Evolutionary conservation across 805 yeast genomes (phyloP).

Genomic region (Tetrapisispora nanseiensis): DNA sequence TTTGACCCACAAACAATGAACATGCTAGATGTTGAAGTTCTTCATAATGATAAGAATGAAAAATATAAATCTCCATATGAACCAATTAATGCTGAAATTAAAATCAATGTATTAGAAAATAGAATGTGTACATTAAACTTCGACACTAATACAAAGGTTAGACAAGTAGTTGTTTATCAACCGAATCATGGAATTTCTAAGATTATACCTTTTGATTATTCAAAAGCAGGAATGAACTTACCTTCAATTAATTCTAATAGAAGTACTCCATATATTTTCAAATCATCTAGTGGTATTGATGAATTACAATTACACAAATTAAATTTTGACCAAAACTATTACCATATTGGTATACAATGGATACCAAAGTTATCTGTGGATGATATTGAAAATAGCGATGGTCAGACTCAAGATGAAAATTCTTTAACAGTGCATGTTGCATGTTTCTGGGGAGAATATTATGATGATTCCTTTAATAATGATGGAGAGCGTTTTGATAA

Average conservation of each 20-base stretch:
- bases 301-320: slow-evolving; percentile 55
- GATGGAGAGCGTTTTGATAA: slow-evolving; percentile 34
- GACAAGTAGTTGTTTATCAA: slow-evolving; percentile 45
- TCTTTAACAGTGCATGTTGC: slow-evolving; percentile 47
- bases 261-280: slow-evolving; percentile 30
- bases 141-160: slow-evolving; percentile 51
- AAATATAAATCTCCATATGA: slow-evolving; percentile 45
- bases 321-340: slow-evolving; percentile 43
- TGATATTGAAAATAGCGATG: slow-evolving; percentile 26
- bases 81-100: slow-evolving; percentile 54
- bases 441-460: slow-evolving; percentile 48
- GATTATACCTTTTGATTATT: neutral
- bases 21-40: slow-evolving; percentile 41
- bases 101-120: slow-evolving; percentile 48
- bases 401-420: slow-evolving; percentile 21
- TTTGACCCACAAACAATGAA: slow-evolving; percentile 27
- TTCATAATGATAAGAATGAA: slow-evolving; percentile 39
- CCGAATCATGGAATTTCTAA: slow-evolving; percentile 11
- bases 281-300: slow-evolving; percentile 51
- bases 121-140: slow-evolving; percentile 57
- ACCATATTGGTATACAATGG: slow-evolving; percentile 67
- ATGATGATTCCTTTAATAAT: neutral
- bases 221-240: slow-evolving; percentile 13
- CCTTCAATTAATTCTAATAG: neutral
- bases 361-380: slow-evolving; percentile 44